Evolutionary conservation across 495 filamentous ascomycete genomes (phyloP).

Genomic region (Paragyromitra xinjiangensis): DNA sequence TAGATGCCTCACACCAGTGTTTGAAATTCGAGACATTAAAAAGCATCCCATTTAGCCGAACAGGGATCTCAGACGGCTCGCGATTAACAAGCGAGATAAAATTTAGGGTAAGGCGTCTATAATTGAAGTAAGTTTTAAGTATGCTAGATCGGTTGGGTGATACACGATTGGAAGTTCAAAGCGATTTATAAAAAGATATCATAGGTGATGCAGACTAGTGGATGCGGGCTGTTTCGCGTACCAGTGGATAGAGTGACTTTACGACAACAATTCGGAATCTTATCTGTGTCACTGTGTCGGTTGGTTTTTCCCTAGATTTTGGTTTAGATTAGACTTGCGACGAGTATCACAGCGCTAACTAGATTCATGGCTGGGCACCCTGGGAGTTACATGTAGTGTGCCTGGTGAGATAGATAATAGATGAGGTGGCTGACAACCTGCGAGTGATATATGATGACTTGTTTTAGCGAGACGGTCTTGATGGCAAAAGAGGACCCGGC

Average conservation of each 20-base stretch:
- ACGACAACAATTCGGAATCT: background rate
- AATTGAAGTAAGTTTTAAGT: background rate
- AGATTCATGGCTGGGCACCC: background rate
- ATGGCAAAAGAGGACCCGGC: too few species aligned
- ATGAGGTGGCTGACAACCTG: background rate
- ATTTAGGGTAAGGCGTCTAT: background rate
- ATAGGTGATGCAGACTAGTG: background rate
- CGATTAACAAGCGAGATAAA: constrained; percentile 1
- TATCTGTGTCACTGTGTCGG: background rate
- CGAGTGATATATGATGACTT: constrained; percentile 17
- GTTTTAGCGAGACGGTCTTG: background rate
- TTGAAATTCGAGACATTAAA: constrained; percentile 1
- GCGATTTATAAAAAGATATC: background rate
- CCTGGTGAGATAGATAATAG: background rate
- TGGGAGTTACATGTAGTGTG: too few species aligned
- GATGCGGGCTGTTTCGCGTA: background rate
- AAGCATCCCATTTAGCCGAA: background rate
- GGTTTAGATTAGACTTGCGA: background rate
- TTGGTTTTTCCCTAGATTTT: background rate
- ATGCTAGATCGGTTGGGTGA: background rate
- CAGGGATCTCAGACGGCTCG: background rate
- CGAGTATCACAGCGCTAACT: background rate
- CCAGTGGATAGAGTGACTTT: background rate
- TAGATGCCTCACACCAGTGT: background rate
- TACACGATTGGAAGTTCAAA: background rate